Evolutionary conservation across 805 yeast genomes (phyloP).

Genomic region (Ogataea saltuana): DNA sequence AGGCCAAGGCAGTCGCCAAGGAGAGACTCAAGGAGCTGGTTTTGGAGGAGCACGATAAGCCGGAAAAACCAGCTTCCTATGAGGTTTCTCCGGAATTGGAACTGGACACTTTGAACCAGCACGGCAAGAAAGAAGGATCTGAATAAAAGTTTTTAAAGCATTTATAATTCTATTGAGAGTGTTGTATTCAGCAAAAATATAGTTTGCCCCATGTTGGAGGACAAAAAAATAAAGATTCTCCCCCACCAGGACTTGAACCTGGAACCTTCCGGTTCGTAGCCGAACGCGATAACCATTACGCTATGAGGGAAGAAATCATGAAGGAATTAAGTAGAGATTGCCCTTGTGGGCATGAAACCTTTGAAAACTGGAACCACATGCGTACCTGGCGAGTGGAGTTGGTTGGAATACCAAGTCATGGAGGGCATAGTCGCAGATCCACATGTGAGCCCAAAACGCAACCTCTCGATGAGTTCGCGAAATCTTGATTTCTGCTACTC

Average conservation of each 20-base stretch:
- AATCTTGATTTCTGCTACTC: no score
- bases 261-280: conserved; percentile 43
- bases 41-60: conserved; percentile 43
- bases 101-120: conserved; percentile 6
- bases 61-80: conserved; percentile 7
- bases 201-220: no score
- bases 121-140: conserved; percentile 1
- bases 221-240: conserved; percentile 32
- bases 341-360: no score
- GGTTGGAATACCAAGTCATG: background rate
- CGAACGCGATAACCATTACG: conserved; percentile 37
- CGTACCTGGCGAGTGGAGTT: no score
- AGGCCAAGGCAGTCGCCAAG: conserved; percentile 57
- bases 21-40: conserved; percentile 59
- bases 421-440: background rate
- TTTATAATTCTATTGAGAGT: conserved; percentile 1
- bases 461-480: no score
- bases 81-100: conserved; percentile 15
- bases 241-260: conserved; percentile 59
- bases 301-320: conserved; percentile 29
- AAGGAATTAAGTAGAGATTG: background rate
- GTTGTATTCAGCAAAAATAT: no score
- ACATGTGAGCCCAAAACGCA: no score
- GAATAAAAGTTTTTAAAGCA: background rate
- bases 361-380: background rate